A percentile compares a stretch with the other conserved stretches of the same genome.
These are phyloP conservation scores for Candida suzukii DNA, from an alignment of 805 yeast species.

Conservation along the genomic window DNA sequence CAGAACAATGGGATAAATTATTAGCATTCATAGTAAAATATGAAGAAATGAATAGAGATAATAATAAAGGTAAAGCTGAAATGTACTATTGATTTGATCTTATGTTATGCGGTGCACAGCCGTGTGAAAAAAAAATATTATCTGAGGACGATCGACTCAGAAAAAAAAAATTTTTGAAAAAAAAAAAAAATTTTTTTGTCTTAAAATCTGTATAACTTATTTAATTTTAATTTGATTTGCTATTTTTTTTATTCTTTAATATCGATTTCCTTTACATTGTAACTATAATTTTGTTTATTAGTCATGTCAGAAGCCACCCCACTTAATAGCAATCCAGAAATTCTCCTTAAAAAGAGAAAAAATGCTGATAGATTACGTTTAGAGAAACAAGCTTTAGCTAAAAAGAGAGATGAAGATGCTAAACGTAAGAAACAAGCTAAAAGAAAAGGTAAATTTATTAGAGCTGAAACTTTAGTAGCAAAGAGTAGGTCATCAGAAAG, in stretches of 20 bases:
- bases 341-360: conserved; percentile 72
- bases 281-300: not conserved
- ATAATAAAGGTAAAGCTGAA: conserved; percentile 22
- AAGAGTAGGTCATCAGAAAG: conserved; percentile 57
- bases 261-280: no score
- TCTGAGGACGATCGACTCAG: no score
- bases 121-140: no score
- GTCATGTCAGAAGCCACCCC: conserved; percentile 26
- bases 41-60: conserved; percentile 14
- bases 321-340: conserved; percentile 66
- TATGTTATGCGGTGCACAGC: no score
- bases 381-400: conserved; percentile 64
- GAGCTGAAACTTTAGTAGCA: conserved; percentile 71
- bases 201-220: no score
- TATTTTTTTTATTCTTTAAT: no score
- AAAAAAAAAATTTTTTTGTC: no score
- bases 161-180: no score
- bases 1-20: conserved; percentile 15
- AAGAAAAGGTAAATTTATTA: conserved; percentile 48
- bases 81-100: conserved; percentile 1
- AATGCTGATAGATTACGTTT: conserved; percentile 66
- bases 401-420: conserved; percentile 39
- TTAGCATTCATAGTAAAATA: conserved; percentile 7
- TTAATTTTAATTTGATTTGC: no score
- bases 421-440: conserved; percentile 35